Evolutionary conservation across 768 basidiomycete species (phyloP), one percentile per base, ranked within the genome.

Genomic region (Cystobasidium onofrii): DNA sequence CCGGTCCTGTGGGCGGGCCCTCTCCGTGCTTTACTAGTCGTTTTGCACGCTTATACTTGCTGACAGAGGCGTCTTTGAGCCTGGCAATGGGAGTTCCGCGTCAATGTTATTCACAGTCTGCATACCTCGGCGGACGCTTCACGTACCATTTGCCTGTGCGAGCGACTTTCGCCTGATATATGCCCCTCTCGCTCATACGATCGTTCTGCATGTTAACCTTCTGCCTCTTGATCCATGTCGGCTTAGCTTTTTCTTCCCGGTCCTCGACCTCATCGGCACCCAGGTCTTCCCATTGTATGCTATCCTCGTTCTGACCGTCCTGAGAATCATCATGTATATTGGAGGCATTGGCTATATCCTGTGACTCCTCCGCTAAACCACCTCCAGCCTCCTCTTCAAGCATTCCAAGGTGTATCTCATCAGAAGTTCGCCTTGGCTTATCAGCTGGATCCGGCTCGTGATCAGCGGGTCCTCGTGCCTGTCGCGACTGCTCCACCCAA

Each of bases 181-280:
- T 27, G 29, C 69, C 69, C 29, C 54, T 55, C 33, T 71, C 31
- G 29, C 36, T 34, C 52, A 71, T 71, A 18, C 69, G 69, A 60
- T 71, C 69, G 12, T 52, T 55, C 33, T 55, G 27, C 27, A 71
- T 25, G 31, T 71, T 44, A 6, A 25, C 54, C 31, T 31, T 55
- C 31, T 44, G 52, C 20, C 55, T 60, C 29, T 44, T n/a, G 46
- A 71, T 39, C 29, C 52, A 55, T 27, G 23, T 71, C 54, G 25
- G n/a, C 23, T n/a, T 54, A n/a, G 52, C 9, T 46, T 43, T 36
- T 39, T 71, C 27, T 41, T 33, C 69, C 1, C 31, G 43, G 12
- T 36, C 15, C 34, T 64, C 63, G 41, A 36, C 54, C 2, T 33
- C 52, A 12, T 2, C 23, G 25, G 69, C 69, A 23, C 34, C 69